Conservation (phyloP, 345 rosid genomes). For the Gossypium sturtianum region DNA sequence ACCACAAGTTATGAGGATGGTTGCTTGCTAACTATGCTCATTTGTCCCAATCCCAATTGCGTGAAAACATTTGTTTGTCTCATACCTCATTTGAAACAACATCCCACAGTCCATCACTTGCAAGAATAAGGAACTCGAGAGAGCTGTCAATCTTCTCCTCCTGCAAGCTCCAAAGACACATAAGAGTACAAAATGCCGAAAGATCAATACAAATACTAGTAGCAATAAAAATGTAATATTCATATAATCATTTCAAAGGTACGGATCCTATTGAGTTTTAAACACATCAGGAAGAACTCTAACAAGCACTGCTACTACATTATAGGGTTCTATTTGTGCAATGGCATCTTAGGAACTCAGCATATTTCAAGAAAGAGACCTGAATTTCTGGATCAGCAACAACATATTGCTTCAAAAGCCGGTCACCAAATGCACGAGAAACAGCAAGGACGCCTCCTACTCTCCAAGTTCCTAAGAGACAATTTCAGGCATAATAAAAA, state of each 20-base stretch:
- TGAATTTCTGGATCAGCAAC: constrained; percentile 99
- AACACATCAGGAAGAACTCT: not conserved
- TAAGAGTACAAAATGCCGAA: not conserved
- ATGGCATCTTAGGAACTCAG: not conserved
- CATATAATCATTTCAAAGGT: not conserved
- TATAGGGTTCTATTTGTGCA: not conserved
- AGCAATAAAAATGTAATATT: not conserved
- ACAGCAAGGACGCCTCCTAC: constrained; percentile 99
- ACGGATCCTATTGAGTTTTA: not conserved
- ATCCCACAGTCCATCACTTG: constrained; percentile 99
- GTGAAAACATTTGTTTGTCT: not conserved
- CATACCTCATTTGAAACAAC: constrained; percentile 93
- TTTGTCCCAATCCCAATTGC: not conserved
- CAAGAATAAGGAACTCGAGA: constrained; percentile 97
- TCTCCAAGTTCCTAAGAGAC: constrained; percentile 85
- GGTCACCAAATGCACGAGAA: constrained; percentile 99
- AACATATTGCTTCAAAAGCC: constrained; percentile 94
- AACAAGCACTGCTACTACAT: not conserved
- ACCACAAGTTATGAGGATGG: not conserved
- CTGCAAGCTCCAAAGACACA: constrained; percentile 38
- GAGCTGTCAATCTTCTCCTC: constrained; percentile 90
- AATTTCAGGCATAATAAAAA: constrained; percentile 11
- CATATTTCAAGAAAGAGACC: constrained; percentile 27
- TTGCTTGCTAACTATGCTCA: not conserved
- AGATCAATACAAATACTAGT: not conserved